Conservation (phyloP, 495 filamentous ascomycete species). For the Immersiella caudata region DNA sequence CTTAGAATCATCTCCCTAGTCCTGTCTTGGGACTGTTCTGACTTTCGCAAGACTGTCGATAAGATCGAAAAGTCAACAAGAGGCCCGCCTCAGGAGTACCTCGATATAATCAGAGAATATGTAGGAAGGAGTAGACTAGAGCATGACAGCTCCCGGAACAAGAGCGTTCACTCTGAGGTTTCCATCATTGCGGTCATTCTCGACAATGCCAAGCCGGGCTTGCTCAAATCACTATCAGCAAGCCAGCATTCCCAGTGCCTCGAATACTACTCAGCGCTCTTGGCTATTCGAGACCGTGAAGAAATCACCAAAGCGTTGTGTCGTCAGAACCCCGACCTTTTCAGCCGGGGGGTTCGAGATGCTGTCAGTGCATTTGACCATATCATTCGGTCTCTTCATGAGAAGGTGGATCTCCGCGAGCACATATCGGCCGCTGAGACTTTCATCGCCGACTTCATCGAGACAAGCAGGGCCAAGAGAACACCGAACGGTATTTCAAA, state of each 20-base stretch:
- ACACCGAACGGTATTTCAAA: not conserved
- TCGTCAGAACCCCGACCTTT: conserved; percentile 58
- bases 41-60: conserved; percentile 57
- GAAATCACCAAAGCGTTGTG: conserved; percentile 61
- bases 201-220: conserved; percentile 32
- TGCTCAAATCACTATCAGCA: conserved; percentile 44
- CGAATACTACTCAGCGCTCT: conserved; percentile 60
- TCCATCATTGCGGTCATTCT: conserved; percentile 60
- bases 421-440: conserved; percentile 58
- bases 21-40: conserved; percentile 60
- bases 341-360: conserved; percentile 60
- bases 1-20: conserved; percentile 64
- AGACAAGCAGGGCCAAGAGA: conserved; percentile 42
- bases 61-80: conserved; percentile 56
- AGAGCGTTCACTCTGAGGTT: conserved; percentile 37
- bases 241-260: conserved; percentile 56
- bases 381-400: conserved; percentile 64
- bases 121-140: conserved; percentile 47
- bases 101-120: conserved; percentile 54
- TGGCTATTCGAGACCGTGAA: conserved; percentile 64
- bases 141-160: conserved; percentile 50
- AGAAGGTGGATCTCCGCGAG: conserved; percentile 63
- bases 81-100: conserved; percentile 50
- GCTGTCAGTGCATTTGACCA: conserved; percentile 63
- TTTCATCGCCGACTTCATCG: conserved; percentile 65